Evolutionary conservation across 1,284 basidiomycete species (phyloP).

Genomic region (Puccinia triticina): DNA sequence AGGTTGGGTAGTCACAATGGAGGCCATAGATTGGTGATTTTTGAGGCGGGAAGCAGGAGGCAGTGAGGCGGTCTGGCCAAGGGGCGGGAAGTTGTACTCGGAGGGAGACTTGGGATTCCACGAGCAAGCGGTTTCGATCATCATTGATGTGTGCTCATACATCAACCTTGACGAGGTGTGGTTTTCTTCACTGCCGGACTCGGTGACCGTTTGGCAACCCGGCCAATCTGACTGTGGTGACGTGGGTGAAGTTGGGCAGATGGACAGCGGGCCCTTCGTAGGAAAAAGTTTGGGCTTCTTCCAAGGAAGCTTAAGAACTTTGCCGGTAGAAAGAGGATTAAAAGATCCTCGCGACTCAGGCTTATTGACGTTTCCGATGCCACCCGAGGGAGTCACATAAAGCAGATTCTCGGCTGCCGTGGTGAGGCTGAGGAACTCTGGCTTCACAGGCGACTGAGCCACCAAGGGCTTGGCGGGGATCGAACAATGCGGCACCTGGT

Average conservation of each 20-base stretch:
- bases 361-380: slow-evolving; percentile 3
- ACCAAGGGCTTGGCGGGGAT: background rate
- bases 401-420: background rate
- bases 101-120: background rate
- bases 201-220: background rate
- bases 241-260: background rate
- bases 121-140: background rate
- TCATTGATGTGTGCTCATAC: background rate
- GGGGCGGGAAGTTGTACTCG: background rate
- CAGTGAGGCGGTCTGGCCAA: background rate
- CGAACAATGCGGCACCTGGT: background rate
- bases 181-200: background rate
- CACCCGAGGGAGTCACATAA: background rate
- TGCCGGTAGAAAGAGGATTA: background rate
- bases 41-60: background rate
- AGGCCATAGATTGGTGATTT: background rate
- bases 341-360: background rate
- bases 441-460: background rate
- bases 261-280: background rate
- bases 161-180: background rate
- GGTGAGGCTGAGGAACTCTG: background rate
- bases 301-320: slow-evolving; percentile 12
- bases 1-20: background rate
- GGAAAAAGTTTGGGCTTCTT: background rate
- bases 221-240: background rate